Evolutionary conservation across 2,329 filamentous ascomycete genomes (phyloP).

Genomic region (Pseudofabraea citricarpa): DNA sequence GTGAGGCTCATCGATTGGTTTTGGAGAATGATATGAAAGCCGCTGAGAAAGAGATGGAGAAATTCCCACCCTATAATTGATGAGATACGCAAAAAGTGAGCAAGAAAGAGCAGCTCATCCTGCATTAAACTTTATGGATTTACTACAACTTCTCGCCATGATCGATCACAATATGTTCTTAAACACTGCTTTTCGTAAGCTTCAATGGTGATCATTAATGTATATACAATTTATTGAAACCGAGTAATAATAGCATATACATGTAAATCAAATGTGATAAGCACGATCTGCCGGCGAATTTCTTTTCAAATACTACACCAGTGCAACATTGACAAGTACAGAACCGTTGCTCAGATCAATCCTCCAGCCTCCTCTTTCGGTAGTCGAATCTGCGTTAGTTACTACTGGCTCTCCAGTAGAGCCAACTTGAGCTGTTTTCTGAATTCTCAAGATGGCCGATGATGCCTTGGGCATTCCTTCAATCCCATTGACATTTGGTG

Average conservation of each 20-base stretch:
- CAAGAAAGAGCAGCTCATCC: too few relatives aligned
- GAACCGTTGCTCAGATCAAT: background rate
- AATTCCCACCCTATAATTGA: slow-evolving; percentile 17
- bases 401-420: background rate
- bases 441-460: slow-evolving; percentile 8
- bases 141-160: too few relatives aligned
- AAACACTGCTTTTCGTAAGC: too few relatives aligned
- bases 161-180: too few relatives aligned
- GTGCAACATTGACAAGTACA: slow-evolving; percentile 14
- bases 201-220: too few relatives aligned
- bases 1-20: slow-evolving; percentile 25
- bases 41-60: slow-evolving; percentile 20
- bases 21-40: slow-evolving; percentile 27
- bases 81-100: too few relatives aligned
- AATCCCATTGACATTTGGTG: slow-evolving; percentile 5
- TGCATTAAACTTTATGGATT: too few relatives aligned
- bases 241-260: too few relatives aligned
- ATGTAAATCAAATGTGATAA: too few relatives aligned
- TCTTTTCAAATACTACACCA: too few relatives aligned
- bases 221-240: too few relatives aligned
- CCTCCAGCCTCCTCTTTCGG: slow-evolving; percentile 1
- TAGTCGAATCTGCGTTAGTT: background rate
- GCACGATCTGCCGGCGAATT: too few relatives aligned
- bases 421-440: slow-evolving; percentile 8
- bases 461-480: background rate